Conservation (phyloP, 1,284 basidiomycete genomes). For the Boletellus sp. region DNA sequence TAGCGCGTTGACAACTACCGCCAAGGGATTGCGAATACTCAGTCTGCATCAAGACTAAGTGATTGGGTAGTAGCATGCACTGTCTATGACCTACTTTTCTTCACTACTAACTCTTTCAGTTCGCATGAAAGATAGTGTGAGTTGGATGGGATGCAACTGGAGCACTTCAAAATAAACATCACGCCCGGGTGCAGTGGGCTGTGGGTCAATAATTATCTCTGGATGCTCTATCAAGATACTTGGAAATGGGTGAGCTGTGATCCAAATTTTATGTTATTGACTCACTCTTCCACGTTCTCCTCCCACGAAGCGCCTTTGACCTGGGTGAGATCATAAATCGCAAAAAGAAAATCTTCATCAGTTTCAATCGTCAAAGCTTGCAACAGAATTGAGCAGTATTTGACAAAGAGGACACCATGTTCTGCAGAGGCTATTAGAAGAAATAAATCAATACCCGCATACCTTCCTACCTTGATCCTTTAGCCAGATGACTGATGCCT, state of each 20-base stretch:
- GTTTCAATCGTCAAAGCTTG: conserved; percentile 95
- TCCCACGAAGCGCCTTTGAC: conserved; percentile 91
- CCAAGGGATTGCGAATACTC: conserved; percentile 87
- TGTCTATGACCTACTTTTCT: conserved; percentile 67
- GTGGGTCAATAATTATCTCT: conserved; percentile 79
- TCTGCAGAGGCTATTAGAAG: conserved; percentile 43
- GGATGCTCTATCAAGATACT: conserved; percentile 80
- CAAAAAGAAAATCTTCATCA: conserved; percentile 96
- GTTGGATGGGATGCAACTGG: conserved; percentile 92
- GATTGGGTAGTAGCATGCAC: conserved; percentile 1
- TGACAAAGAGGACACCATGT: conserved; percentile 95
- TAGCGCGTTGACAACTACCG: conserved; percentile 90
- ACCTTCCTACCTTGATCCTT: conserved; percentile 80
- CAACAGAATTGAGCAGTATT: conserved; percentile 92
- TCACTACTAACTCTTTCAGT: conserved; percentile 92
- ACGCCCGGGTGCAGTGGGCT: conserved; percentile 58
- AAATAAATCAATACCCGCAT: background rate
- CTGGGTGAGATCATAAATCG: conserved; percentile 89
- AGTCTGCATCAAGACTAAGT: conserved; percentile 43
- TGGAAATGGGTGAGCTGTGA: conserved; percentile 11
- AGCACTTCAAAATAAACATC: conserved; percentile 96
- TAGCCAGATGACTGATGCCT: conserved; percentile 84
- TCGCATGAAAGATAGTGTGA: conserved; percentile 95
- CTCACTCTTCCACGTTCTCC: conserved; percentile 71
- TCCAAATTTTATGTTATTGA: conserved; percentile 6